These are phyloP conservation scores for Arabis hirsuta DNA, from an alignment of 345 rosid genomes.

Conservation along the genomic window DNA sequence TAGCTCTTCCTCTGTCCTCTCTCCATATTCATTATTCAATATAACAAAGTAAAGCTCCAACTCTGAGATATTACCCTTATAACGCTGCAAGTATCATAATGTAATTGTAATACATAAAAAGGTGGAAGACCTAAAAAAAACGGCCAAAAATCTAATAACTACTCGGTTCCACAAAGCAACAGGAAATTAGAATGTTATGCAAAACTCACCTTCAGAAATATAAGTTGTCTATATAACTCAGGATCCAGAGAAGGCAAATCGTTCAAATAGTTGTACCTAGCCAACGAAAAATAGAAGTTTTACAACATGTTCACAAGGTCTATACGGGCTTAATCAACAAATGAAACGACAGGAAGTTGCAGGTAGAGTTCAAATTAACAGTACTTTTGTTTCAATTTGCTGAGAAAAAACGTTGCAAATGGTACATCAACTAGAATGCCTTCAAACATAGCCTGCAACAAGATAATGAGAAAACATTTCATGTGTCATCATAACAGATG, in stretches of 20 bases:
- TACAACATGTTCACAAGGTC: conserved; percentile 20
- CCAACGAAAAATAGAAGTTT: conserved; percentile 30
- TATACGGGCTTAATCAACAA: conserved; percentile 13
- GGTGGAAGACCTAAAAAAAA: neutral
- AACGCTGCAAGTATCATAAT: conserved; percentile 62
- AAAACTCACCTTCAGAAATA: conserved; percentile 80
- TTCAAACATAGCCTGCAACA: conserved; percentile 96
- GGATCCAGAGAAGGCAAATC: conserved; percentile 98
- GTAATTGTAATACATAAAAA: conserved; percentile 6
- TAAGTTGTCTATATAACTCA: conserved; percentile 95
- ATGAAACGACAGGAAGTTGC: conserved; percentile 19
- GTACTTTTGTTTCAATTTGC: conserved; percentile 96
- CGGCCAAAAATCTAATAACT: neutral
- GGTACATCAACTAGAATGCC: conserved; percentile 99
- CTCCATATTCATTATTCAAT: conserved; percentile 96
- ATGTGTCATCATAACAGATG: conserved; percentile 28
- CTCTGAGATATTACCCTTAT: conserved; percentile 74
- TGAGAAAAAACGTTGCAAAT: conserved; percentile 97
- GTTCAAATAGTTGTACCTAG: conserved; percentile 90
- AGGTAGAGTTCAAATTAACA: conserved; percentile 20
- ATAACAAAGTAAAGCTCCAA: conserved; percentile 93
- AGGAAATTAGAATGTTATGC: conserved; percentile 12
- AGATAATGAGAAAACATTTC: conserved; percentile 17
- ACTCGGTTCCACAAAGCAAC: conserved; percentile 30
- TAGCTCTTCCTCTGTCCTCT: conserved; percentile 93